Conservation (phyloP, 768 basidiomycete species). For the Coprinopsis marcescibilis region DNA sequence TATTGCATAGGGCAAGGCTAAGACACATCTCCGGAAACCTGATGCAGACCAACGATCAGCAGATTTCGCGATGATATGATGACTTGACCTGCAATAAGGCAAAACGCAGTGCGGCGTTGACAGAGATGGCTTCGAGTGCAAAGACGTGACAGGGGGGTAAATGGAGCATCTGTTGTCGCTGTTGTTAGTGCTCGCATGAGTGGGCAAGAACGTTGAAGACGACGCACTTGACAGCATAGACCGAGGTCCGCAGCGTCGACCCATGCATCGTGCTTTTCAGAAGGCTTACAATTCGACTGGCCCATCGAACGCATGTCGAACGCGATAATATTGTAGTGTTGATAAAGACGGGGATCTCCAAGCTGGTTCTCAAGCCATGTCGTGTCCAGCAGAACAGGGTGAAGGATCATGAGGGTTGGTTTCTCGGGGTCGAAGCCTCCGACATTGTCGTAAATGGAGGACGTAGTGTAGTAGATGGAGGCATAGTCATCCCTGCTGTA, state of each 20-base stretch:
- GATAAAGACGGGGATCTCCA: constrained; percentile 55
- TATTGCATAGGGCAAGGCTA: constrained; percentile 63
- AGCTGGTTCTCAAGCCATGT: constrained; percentile 64
- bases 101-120: constrained; percentile 57
- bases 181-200: neutral
- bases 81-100: constrained; percentile 49
- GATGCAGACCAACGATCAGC: constrained; percentile 8
- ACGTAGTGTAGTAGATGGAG: constrained; percentile 69
- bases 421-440: constrained; percentile 60
- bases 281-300: constrained; percentile 47
- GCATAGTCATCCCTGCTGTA: constrained; percentile 59
- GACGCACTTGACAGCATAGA: constrained; percentile 52
- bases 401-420: constrained; percentile 63
- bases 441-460: constrained; percentile 52
- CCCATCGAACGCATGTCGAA: constrained; percentile 69
- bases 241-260: constrained; percentile 77
- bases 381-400: constrained; percentile 63
- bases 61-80: neutral
- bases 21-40: constrained; percentile 71
- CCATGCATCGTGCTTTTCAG: constrained; percentile 62
- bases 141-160: constrained; percentile 68
- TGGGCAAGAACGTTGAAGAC: neutral
- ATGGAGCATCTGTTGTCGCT: constrained; percentile 32
- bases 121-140: constrained; percentile 56
- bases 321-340: constrained; percentile 63